phyloP scores from a whole-genome alignment of 192 early-diverging fungal species.

The Umbelopsis sp. region DNA sequence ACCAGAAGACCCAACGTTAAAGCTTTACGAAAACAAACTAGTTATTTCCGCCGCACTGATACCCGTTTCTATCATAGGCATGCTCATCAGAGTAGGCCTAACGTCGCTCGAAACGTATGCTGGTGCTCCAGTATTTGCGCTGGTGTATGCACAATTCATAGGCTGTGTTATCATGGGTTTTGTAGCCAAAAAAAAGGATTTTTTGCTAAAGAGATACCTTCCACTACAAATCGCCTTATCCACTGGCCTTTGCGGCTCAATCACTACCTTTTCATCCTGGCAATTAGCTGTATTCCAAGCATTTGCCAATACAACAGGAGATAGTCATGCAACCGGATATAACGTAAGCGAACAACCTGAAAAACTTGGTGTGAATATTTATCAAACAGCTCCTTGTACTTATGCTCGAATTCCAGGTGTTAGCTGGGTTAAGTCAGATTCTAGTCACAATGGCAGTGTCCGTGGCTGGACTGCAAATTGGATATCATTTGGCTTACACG shows the following conservation, averaged over 20 bases:
- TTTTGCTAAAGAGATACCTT: constrained; percentile 33
- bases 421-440: constrained; percentile 47
- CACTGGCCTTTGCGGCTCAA: constrained; percentile 80
- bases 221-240: constrained; percentile 60
- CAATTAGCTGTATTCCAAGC: constrained; percentile 57
- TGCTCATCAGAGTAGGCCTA: constrained; percentile 62
- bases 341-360: constrained; percentile 38
- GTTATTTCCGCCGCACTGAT: constrained; percentile 39
- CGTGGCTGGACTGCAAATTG: constrained; percentile 45
- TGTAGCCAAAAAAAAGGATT: constrained; percentile 26
- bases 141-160: constrained; percentile 68
- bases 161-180: constrained; percentile 71
- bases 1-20: not conserved
- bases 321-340: constrained; percentile 33
- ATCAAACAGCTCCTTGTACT: not conserved
- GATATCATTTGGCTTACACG: constrained; percentile 42
- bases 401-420: constrained; percentile 26
- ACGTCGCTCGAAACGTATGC: constrained; percentile 57
- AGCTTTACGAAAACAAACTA: constrained; percentile 40
- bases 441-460: constrained; percentile 54
- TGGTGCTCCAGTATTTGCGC: constrained; percentile 60
- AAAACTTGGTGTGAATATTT: not conserved
- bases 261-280: constrained; percentile 85
- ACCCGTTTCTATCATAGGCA: constrained; percentile 66
- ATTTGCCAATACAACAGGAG: constrained; percentile 39